phyloP scores from a whole-genome alignment of 129 eudicot genomes.

The Ambrosia trifida region DNA sequence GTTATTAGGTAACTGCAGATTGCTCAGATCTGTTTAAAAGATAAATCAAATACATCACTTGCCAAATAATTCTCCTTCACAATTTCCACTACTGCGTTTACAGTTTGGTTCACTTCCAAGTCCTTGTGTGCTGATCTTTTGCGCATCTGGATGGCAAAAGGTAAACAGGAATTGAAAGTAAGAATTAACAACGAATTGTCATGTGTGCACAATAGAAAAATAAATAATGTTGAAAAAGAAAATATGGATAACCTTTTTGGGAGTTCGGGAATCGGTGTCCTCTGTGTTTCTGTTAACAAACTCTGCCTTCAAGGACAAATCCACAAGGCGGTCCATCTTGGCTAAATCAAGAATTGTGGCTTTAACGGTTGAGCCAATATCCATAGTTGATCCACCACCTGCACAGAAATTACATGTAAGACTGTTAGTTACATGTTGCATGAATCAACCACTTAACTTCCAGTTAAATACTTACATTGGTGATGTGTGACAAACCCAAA shows the following conservation, averaged over 20 bases:
- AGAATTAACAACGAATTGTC: neutral
- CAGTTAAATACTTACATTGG: constrained; percentile 56
- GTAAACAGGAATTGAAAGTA: constrained; percentile 1
- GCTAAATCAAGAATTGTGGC: constrained; percentile 84
- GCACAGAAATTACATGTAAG: constrained; percentile 22
- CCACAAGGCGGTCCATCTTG: constrained; percentile 79
- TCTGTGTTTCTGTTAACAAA: constrained; percentile 44
- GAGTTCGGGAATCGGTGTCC: constrained; percentile 36
- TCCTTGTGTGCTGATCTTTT: constrained; percentile 64
- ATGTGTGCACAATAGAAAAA: neutral
- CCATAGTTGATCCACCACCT: constrained; percentile 67
- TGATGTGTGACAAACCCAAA: constrained; percentile 77
- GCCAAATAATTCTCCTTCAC: constrained; percentile 88
- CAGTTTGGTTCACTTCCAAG: constrained; percentile 72
- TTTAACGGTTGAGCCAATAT: constrained; percentile 53
- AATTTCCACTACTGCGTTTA: constrained; percentile 77
- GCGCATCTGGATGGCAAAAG: constrained; percentile 59
- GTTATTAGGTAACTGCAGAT: constrained; percentile 6
- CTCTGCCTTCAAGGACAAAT: constrained; percentile 76
- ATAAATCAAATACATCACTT: constrained; percentile 17
- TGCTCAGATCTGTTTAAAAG: constrained; percentile 3
- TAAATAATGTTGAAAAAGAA: neutral
- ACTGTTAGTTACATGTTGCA: constrained; percentile 2
- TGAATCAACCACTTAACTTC: neutral
- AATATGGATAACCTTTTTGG: constrained; percentile 48